Evolutionary conservation across 2,329 filamentous ascomycete genomes (phyloP).

Genomic region (Microthyrium microscopicum): DNA sequence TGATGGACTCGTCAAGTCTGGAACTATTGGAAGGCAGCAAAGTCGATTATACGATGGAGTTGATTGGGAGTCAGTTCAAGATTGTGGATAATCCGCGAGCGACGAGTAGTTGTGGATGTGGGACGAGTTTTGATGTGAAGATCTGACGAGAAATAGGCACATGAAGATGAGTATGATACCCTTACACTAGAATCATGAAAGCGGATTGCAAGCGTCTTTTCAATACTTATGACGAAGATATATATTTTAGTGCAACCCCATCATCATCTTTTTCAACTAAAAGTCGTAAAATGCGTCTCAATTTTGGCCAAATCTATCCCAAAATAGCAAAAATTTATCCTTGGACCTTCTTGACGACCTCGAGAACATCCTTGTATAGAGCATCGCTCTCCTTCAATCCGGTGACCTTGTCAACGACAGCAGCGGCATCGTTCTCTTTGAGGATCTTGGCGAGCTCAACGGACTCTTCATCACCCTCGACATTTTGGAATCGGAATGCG

Average conservation of each 20-base stretch:
- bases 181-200: background rate
- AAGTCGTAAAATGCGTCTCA: too few species aligned
- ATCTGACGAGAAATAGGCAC: background rate
- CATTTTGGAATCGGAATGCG: slow-evolving; percentile 88
- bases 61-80: slow-evolving; percentile 92
- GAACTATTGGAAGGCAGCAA: slow-evolving; percentile 86
- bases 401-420: slow-evolving; percentile 65
- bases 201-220: too few species aligned
- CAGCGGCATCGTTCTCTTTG: slow-evolving; percentile 52
- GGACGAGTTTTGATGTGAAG: slow-evolving; percentile 93
- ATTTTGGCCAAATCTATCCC: too few species aligned
- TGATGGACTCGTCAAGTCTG: slow-evolving; percentile 75
- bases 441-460: slow-evolving; percentile 73
- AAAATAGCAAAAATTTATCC: too few species aligned
- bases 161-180: slow-evolving; percentile 32
- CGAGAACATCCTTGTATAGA: slow-evolving; percentile 57
- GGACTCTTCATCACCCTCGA: slow-evolving; percentile 82
- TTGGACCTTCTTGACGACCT: slow-evolving; percentile 76
- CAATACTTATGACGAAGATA: too few species aligned
- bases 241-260: too few species aligned
- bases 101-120: slow-evolving; percentile 89
- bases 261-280: too few species aligned
- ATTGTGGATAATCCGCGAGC: slow-evolving; percentile 85
- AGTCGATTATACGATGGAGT: slow-evolving; percentile 88
- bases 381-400: slow-evolving; percentile 63